phyloP scores from a whole-genome alignment of 1,139 yeast genomes.

The Candida glucosophila region DNA sequence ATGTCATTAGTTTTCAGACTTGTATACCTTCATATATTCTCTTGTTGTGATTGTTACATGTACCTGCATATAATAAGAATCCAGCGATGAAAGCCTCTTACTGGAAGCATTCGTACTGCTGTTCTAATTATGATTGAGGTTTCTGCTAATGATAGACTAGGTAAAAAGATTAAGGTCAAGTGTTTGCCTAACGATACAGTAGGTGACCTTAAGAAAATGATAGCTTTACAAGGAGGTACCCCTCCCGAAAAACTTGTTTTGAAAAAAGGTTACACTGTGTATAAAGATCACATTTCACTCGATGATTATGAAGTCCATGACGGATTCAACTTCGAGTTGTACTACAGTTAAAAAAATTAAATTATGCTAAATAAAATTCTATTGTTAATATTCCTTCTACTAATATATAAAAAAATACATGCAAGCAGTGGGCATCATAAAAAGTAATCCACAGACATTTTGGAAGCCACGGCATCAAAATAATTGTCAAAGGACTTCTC shows the following conservation, averaged over 20 bases:
- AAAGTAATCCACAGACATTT: slow-evolving; percentile 60
- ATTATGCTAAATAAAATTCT: not conserved
- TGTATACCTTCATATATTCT: too few relatives aligned
- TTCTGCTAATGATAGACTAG: slow-evolving; percentile 48
- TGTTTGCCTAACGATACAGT: slow-evolving; percentile 78
- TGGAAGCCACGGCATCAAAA: slow-evolving; percentile 17
- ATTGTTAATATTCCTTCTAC: not conserved
- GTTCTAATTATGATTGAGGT: slow-evolving; percentile 20
- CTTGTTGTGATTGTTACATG: too few relatives aligned
- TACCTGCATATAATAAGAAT: too few relatives aligned
- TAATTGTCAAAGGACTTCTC: slow-evolving; percentile 16
- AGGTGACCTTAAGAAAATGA: slow-evolving; percentile 84
- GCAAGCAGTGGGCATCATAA: slow-evolving; percentile 23
- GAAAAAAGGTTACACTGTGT: slow-evolving; percentile 72
- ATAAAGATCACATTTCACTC: slow-evolving; percentile 81
- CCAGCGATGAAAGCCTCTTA: too few relatives aligned
- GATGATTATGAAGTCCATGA: slow-evolving; percentile 95
- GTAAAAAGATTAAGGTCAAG: slow-evolving; percentile 81
- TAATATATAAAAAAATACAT: too few relatives aligned
- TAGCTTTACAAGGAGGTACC: slow-evolving; percentile 79
- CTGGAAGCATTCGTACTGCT: too few relatives aligned
- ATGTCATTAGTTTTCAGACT: too few relatives aligned
- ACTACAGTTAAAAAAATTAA: slow-evolving; percentile 36
- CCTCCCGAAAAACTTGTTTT: slow-evolving; percentile 53
- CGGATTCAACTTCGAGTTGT: slow-evolving; percentile 80